phyloP scores from a whole-genome alignment of 257 asterid genomes.

The Solanum pimpinellifolium region DNA sequence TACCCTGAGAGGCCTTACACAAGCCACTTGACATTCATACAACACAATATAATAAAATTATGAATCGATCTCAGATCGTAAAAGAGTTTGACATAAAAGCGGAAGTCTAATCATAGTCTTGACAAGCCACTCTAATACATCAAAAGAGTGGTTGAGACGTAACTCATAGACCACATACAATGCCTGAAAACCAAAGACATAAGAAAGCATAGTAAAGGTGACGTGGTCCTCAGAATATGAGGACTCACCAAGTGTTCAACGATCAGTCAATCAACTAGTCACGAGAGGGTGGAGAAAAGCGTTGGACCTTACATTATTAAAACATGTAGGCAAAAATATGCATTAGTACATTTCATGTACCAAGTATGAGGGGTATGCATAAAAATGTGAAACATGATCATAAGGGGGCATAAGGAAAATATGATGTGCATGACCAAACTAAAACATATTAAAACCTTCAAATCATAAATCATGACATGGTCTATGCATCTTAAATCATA shows the following conservation, averaged over 20 bases:
- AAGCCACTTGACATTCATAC: background rate
- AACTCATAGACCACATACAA: background rate
- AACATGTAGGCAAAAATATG: background rate
- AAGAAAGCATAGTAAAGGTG: background rate
- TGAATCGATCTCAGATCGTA: background rate
- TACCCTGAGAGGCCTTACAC: background rate
- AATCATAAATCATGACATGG: too few relatives aligned
- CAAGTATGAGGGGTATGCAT: background rate
- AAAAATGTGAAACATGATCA: background rate
- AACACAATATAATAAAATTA: background rate
- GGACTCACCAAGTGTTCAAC: background rate
- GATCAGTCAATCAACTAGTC: background rate
- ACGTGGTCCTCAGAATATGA: background rate
- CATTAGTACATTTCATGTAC: background rate
- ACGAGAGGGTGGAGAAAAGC: background rate
- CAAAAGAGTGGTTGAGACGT: background rate
- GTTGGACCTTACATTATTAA: background rate
- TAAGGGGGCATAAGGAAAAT: too few relatives aligned
- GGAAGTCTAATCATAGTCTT: background rate
- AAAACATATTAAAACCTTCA: too few relatives aligned
- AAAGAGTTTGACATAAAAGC: background rate
- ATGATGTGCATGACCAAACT: too few relatives aligned
- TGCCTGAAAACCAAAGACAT: background rate
- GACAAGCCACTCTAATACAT: background rate
- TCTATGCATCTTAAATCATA: too few relatives aligned